A percentile compares a stretch with the other conserved stretches of the same genome.
Evolutionary conservation across 2,329 filamentous ascomycete species (phyloP).

Genomic region (Zasmidium citrigriseum): DNA sequence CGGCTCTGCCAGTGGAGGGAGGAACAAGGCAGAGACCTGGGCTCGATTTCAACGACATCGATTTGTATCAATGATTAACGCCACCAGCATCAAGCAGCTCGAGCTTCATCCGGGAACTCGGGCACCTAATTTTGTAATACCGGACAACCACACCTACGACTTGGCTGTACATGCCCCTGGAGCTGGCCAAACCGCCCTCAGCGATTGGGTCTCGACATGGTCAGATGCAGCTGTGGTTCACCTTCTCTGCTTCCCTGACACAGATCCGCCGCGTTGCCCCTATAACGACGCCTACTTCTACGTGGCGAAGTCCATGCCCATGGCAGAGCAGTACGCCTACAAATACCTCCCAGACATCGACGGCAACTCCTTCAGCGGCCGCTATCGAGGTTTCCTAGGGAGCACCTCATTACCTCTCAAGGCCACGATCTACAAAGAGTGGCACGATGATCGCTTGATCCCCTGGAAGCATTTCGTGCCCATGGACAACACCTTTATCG

Average conservation of each 20-base stretch:
- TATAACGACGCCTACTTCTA: conserved; percentile 48
- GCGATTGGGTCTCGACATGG: conserved; percentile 43
- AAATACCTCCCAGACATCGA: conserved; percentile 77
- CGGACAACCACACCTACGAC: conserved; percentile 40
- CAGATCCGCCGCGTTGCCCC: conserved; percentile 43
- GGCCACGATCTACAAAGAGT: conserved; percentile 39
- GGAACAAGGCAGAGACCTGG: conserved; percentile 61
- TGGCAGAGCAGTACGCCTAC: conserved; percentile 47
- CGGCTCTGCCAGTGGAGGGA: conserved; percentile 50
- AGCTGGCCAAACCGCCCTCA: conserved; percentile 26
- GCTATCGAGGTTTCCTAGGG: conserved; percentile 34
- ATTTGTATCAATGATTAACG: conserved; percentile 73
- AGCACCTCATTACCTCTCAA: conserved; percentile 35
- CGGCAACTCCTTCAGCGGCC: conserved; percentile 54
- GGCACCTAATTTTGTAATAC: conserved; percentile 44
- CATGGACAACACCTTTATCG: conserved; percentile 31
- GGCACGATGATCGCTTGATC: conserved; percentile 39
- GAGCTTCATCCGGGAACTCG: conserved; percentile 42
- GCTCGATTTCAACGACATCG: conserved; percentile 73
- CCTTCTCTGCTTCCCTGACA: conserved; percentile 45
- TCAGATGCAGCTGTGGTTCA: conserved; percentile 46
- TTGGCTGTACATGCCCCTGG: conserved; percentile 30
- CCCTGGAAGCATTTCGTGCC: conserved; percentile 41
- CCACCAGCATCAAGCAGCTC: conserved; percentile 56
- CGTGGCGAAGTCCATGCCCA: conserved; percentile 33